Evolutionary conservation across 2,329 filamentous ascomycete species (phyloP).

Genomic region (Diaporthe australafricana): DNA sequence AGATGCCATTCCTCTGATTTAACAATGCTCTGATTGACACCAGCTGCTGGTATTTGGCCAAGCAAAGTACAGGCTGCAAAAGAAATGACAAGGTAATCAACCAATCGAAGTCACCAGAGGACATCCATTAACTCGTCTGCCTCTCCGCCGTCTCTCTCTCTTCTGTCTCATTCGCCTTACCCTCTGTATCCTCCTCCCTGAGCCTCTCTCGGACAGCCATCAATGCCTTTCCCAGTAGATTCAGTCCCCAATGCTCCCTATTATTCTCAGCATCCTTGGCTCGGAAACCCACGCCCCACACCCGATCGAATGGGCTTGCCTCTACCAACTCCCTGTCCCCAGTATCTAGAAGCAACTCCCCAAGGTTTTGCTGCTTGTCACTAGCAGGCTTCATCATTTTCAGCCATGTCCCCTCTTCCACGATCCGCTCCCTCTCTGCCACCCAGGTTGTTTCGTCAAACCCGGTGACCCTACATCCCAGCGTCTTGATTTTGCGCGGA

Average conservation of each 20-base stretch:
- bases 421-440: slow-evolving; percentile 62
- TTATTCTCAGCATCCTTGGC: slow-evolving; percentile 60
- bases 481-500: slow-evolving; percentile 61
- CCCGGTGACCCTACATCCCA: slow-evolving; percentile 65
- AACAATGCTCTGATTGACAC: not conserved
- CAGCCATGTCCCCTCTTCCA: slow-evolving; percentile 66
- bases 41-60: not conserved
- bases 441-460: slow-evolving; percentile 67
- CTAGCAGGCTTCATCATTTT: slow-evolving; percentile 64
- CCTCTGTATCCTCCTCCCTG: slow-evolving; percentile 48
- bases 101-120: no score
- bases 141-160: slow-evolving; percentile 28
- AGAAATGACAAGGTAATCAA: not conserved
- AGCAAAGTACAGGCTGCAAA: not conserved
- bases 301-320: slow-evolving; percentile 68
- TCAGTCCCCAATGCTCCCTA: slow-evolving; percentile 69
- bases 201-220: slow-evolving; percentile 67
- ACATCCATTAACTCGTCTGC: not conserved
- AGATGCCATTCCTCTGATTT: no score
- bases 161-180: slow-evolving; percentile 37
- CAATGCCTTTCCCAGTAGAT: slow-evolving; percentile 72
- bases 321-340: slow-evolving; percentile 72
- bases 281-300: slow-evolving; percentile 75
- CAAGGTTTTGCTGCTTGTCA: slow-evolving; percentile 54
- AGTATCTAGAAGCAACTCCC: slow-evolving; percentile 64